Evolutionary conservation across 106 monocot genomes (phyloP), one percentile per base, ranked within the genome.

Genomic region (Iris macrosiphon): DNA sequence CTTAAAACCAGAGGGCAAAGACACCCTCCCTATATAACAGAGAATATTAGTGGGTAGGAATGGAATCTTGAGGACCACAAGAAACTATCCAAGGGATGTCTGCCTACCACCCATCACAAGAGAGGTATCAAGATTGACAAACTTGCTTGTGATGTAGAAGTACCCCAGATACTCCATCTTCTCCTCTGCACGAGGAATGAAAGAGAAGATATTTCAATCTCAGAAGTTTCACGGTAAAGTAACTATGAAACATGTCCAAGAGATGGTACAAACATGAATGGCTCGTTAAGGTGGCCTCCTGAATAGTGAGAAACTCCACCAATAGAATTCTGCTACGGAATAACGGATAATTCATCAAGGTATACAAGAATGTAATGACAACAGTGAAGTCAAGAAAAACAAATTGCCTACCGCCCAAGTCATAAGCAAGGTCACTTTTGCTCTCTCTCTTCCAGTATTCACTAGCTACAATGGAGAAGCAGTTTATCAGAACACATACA

Each of bases 71-170:
- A 54, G 33, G 54, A 24, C 13, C 33, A 32, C 55, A 44, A n/a
- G n/a, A n/a, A n/a, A n/a, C n/a, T n/a, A 64, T 53, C 39, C 70
- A 64, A 29, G 49, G 56, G 68, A 55, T 55, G 67, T n/a, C 60
- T 67, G 62, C 68, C 59, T 67, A 67, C 58, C 50, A 63, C 49
- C 67, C 67, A 7, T 66, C 48, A 72, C 21, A 74, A 61, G 21
- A 80, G 45, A 70, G 65, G 20, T 56, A 62, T 48, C 48, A 70
- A 70, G 30, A 58, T 38, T 60, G 27, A 24, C 40, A 33, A 53
- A 87, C 87, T 72, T 80, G 70, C 92, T 74, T 93, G 80, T 93
- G 92, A 80, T 83, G 74, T 60, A 93, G 72, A 71, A 93, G 87
- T 43, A 87, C 87, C 22, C 92, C 92, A 45, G 87, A 73, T 14